Evolutionary conservation across 805 yeast genomes (phyloP).

Genomic region (Lachancea quebecensis): DNA sequence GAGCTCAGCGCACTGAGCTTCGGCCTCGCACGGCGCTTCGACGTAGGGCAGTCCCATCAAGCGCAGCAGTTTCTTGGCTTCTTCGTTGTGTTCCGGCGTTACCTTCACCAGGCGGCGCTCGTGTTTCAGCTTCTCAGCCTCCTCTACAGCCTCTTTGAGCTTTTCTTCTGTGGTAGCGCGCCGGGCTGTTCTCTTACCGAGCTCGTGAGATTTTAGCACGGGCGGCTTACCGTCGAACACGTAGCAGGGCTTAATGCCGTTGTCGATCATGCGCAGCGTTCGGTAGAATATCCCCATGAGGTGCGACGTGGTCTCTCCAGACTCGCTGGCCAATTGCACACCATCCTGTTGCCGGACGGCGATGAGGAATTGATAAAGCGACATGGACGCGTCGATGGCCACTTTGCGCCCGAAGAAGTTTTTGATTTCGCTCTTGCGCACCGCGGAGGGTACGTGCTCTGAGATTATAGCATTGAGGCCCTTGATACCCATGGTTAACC

Average conservation of each 20-base stretch:
- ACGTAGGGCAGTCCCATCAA: constrained; percentile 95
- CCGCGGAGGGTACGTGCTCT: constrained; percentile 84
- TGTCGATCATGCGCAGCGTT: constrained; percentile 80
- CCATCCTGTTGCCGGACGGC: constrained; percentile 98
- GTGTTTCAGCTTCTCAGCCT: constrained; percentile 59
- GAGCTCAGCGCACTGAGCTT: constrained; percentile 93
- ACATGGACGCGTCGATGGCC: constrained; percentile 97
- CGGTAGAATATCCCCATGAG: constrained; percentile 95
- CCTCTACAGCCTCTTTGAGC: constrained; percentile 67
- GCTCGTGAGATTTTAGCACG: constrained; percentile 83
- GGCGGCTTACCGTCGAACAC: constrained; percentile 99
- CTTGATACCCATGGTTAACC: constrained; percentile 45
- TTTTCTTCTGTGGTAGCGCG: constrained; percentile 78
- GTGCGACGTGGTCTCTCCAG: constrained; percentile 91
- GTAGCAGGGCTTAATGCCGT: constrained; percentile 93
- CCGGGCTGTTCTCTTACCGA: constrained; percentile 73
- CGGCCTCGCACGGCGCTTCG: constrained; percentile 97
- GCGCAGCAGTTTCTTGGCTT: constrained; percentile 71
- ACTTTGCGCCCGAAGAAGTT: constrained; percentile 87
- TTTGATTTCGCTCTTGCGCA: constrained; percentile 73
- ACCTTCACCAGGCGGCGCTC: constrained; percentile 88
- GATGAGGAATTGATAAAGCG: constrained; percentile 87
- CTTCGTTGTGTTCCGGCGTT: constrained; percentile 85
- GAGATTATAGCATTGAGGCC: constrained; percentile 82
- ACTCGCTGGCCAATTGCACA: constrained; percentile 78